Evolutionary conservation across 495 filamentous ascomycete species (phyloP).

Genomic region (Geopyxis carbonaria): DNA sequence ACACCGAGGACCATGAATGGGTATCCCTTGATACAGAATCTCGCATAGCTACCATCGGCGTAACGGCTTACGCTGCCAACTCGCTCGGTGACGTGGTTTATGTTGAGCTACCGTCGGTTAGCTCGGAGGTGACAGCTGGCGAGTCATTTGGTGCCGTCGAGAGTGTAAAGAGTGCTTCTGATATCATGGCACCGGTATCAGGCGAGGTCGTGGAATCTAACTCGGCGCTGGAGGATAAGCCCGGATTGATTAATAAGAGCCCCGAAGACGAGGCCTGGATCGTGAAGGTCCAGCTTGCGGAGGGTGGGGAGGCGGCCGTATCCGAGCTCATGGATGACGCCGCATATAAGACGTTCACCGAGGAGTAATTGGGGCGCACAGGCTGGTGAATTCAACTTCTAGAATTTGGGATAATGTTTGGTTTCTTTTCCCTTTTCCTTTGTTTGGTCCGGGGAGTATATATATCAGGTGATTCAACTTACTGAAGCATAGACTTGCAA

Average conservation of each 20-base stretch:
- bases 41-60: slow-evolving; percentile 54
- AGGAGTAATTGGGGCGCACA: too few species aligned
- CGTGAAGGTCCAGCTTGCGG: slow-evolving; percentile 60
- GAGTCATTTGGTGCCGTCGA: slow-evolving; percentile 87
- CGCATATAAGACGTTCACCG: too few species aligned
- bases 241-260: slow-evolving; percentile 61
- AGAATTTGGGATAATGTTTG: too few species aligned
- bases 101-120: slow-evolving; percentile 68
- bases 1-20: slow-evolving; percentile 98
- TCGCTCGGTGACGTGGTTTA: slow-evolving; percentile 90
- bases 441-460: too few species aligned
- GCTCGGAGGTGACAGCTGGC: slow-evolving; percentile 45
- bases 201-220: slow-evolving; percentile 63
- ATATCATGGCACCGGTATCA: slow-evolving; percentile 75
- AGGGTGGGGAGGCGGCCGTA: slow-evolving; percentile 48
- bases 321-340: too few species aligned
- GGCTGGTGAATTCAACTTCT: too few species aligned
- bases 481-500: too few species aligned
- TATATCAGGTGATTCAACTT: too few species aligned
- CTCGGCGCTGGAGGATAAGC: slow-evolving; percentile 57
- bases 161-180: slow-evolving; percentile 92
- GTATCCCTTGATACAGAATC: slow-evolving; percentile 66
- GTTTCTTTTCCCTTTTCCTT: too few species aligned
- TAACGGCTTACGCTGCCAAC: slow-evolving; percentile 77
- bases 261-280: slow-evolving; percentile 79